Evolutionary conservation across 2,329 filamentous ascomycete species (phyloP).

Genomic region (Aspergillus sp.): DNA sequence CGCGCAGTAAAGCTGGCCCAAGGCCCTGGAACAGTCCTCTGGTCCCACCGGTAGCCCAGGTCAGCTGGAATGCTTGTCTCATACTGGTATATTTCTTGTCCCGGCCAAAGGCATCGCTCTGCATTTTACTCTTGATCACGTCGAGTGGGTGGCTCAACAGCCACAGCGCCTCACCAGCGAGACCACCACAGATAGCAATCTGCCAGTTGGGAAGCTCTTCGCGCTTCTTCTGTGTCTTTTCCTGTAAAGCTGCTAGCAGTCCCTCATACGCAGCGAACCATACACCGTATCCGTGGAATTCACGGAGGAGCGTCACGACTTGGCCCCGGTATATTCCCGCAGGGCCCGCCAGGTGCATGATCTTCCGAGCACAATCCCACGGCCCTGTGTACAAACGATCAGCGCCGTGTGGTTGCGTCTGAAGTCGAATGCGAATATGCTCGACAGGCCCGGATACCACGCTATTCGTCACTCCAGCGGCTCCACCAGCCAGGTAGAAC

Average conservation of each 20-base stretch:
- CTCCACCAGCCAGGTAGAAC: constrained; percentile 83
- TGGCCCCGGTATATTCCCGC: constrained; percentile 79
- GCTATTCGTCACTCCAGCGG: constrained; percentile 83
- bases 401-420: constrained; percentile 83
- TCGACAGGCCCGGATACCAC: constrained; percentile 84
- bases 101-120: constrained; percentile 79
- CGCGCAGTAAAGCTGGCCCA: constrained; percentile 80
- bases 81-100: constrained; percentile 68
- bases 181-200: constrained; percentile 82
- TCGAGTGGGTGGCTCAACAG: constrained; percentile 87
- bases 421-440: constrained; percentile 87
- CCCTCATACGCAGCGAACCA: constrained; percentile 72
- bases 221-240: constrained; percentile 66
- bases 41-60: constrained; percentile 66
- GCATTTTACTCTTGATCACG: constrained; percentile 97
- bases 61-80: constrained; percentile 78
- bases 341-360: constrained; percentile 61
- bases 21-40: constrained; percentile 89
- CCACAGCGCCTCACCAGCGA: constrained; percentile 90
- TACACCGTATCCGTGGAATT: constrained; percentile 85
- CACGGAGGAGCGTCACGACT: constrained; percentile 75
- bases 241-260: constrained; percentile 82
- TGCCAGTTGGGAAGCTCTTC: constrained; percentile 73
- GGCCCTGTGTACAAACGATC: constrained; percentile 72
- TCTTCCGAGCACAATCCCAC: constrained; percentile 78